These are phyloP conservation scores for Tuber calosporum DNA, from an alignment of 495 filamentous ascomycete species.

Conservation along the genomic window DNA sequence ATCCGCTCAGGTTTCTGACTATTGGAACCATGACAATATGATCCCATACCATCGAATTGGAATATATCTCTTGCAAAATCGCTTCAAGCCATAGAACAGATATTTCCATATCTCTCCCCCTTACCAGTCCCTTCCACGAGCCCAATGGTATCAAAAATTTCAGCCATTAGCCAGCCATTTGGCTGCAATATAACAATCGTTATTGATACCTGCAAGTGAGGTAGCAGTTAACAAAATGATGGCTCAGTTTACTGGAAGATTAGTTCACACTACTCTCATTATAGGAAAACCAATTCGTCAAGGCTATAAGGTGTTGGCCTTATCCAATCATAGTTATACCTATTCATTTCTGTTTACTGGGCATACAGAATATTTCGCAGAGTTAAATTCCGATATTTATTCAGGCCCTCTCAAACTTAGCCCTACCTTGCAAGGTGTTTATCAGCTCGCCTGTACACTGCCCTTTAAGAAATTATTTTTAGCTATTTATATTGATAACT, in stretches of 20 bases:
- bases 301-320: conserved; percentile 7
- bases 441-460: conserved; percentile 7
- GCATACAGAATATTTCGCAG: background rate
- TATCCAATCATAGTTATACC: conserved; percentile 3
- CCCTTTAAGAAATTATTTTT: background rate
- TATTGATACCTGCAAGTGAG: conserved; percentile 10
- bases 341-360: background rate
- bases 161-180: background rate
- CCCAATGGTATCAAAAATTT: conserved; percentile 11
- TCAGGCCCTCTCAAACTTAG: background rate
- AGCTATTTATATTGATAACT: background rate
- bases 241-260: conserved; percentile 14
- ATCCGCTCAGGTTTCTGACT: too few relatives aligned
- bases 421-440: background rate
- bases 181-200: background rate
- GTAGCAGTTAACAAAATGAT: conserved; percentile 20
- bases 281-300: conserved; percentile 15
- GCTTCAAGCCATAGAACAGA: conserved; percentile 6
- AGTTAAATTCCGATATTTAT: background rate
- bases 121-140: background rate
- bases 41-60: too few relatives aligned
- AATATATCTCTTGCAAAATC: background rate
- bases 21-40: too few relatives aligned
- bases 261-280: conserved; percentile 10
- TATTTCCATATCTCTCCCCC: conserved; percentile 13